These are phyloP conservation scores for Furcasterigmium furcatum DNA, from an alignment of 2,329 filamentous ascomycete genomes.

Conservation along the genomic window DNA sequence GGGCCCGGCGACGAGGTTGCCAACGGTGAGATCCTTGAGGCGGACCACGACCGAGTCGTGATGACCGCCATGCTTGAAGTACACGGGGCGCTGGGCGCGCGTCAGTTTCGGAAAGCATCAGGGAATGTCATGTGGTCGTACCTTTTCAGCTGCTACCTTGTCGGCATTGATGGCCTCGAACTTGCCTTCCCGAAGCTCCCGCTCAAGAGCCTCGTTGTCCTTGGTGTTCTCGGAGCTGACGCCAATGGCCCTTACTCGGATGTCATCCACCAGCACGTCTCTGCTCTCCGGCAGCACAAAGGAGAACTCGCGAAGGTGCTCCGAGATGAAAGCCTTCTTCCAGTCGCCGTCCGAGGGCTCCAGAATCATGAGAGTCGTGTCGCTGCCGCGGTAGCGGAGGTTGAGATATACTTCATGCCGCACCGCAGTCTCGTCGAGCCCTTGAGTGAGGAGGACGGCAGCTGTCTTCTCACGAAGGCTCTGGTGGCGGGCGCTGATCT, in stretches of 20 bases:
- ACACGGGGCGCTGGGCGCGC: too few relatives aligned
- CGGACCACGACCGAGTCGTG: constrained; percentile 80
- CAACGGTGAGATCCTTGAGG: constrained; percentile 68
- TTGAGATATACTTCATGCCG: constrained; percentile 91
- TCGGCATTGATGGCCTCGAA: constrained; percentile 3
- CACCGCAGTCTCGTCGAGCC: constrained; percentile 72
- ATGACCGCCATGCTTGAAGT: constrained; percentile 76
- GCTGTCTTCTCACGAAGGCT: constrained; percentile 75
- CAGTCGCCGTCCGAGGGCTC: constrained; percentile 68
- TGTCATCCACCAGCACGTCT: constrained; percentile 64
- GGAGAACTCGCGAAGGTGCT: constrained; percentile 74
- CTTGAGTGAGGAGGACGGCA: constrained; percentile 68
- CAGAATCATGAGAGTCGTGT: constrained; percentile 86
- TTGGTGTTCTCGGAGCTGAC: constrained; percentile 79
- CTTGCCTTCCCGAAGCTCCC: constrained; percentile 59
- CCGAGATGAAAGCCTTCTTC: constrained; percentile 53
- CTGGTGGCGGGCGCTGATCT: constrained; percentile 70
- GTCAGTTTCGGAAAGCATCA: too few relatives aligned
- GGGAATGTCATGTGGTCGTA: too few relatives aligned
- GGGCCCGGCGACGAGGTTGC: constrained; percentile 72
- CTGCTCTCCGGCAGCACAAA: constrained; percentile 60
- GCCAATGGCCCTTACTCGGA: constrained; percentile 81
- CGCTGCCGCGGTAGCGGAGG: constrained; percentile 87
- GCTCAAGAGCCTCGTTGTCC: constrained; percentile 78
- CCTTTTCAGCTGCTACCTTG: too few relatives aligned